Base-by-base conservation (phyloP, 2,329 filamentous ascomycete species). In the Ophiocordyceps polyrhachis-furcata region DNA sequence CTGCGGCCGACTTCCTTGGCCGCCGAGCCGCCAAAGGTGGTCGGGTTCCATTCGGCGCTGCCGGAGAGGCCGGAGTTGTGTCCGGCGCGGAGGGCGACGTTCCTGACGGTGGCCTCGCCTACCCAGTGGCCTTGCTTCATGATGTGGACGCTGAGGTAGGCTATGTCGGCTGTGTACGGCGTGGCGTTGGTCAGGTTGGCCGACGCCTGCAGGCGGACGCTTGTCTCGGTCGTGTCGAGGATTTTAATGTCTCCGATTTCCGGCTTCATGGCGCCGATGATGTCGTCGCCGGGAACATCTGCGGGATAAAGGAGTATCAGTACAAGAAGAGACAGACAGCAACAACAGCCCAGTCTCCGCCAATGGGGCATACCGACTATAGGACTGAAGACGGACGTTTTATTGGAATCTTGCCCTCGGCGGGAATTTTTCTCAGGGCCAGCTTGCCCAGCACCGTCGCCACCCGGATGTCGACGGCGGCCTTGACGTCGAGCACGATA, bases 161-260 rank as follows among this genome's bases (percentile, higher is more conserved):
- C 89, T n/a, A 96, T 69, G 2, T 68, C 69, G 4, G 86, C 88
- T 5, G 83, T 79, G 59, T 96, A 95, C 4, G 79, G 73, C 0
- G 88, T 93, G 1, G 89, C 88, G 55, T 98, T 98, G 4, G 84
- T 93, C 48, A 94, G 71, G 56, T 91, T 93, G 54, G 93, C 70
- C 37, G 68, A 63, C 14, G 83, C 82, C 54, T 78, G 69, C 32
- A 96, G 64, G 19, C 73, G 76, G 42, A 95, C 68, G 4, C 82
- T 82, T 3, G 76, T 76, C 32, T 72, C 65, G 1, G 81, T 80
- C 0, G 87, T 93, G 46, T 82, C 76, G 38, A 82, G 57, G 46
- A 96, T 76, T 50, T 73, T 71, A 32, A 96, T 63, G 48, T 81
- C 76, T 46, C 77, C 76, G 47, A 94, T 67, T 52, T 78, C 73